A percentile compares a stretch with the other conserved stretches of the same genome.
Conservation (phyloP, 805 yeast genomes). For the Cyberlindnera veronae region DNA sequence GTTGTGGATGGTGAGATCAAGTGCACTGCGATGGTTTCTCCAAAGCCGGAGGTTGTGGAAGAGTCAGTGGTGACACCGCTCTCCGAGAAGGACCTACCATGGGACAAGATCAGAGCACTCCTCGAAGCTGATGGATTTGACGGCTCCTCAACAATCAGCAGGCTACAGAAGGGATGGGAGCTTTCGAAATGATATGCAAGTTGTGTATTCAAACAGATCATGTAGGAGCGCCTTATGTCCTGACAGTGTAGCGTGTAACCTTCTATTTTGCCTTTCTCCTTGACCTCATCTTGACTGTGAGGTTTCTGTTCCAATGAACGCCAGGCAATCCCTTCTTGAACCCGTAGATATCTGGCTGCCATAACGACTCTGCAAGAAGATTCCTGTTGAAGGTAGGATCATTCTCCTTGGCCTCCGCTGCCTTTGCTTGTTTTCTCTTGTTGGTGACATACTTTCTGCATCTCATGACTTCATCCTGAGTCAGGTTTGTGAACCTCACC, state of each 20-base stretch:
- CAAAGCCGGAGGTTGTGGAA: background rate
- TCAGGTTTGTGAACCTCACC: conserved; percentile 66
- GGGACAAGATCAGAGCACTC: conserved; percentile 40
- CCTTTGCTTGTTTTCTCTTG: conserved; percentile 38
- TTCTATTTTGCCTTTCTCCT: conserved; percentile 25
- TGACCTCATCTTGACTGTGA: conserved; percentile 51
- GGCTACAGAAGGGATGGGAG: conserved; percentile 40
- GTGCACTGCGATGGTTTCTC: conserved; percentile 40
- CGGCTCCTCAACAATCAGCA: conserved; percentile 28
- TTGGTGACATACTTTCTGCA: conserved; percentile 76
- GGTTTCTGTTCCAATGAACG: conserved; percentile 60
- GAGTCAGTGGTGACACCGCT: background rate
- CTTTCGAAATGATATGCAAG: conserved; percentile 26
- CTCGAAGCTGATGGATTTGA: conserved; percentile 35
- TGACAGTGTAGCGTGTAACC: background rate
- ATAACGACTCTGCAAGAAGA: conserved; percentile 29
- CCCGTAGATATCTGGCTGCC: conserved; percentile 40
- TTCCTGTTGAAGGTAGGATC: conserved; percentile 28
- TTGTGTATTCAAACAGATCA: no score
- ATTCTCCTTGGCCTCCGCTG: conserved; percentile 19
- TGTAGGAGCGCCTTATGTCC: no score
- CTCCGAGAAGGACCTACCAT: conserved; percentile 32
- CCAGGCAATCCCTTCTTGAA: conserved; percentile 43
- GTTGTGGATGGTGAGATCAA: conserved; percentile 29
- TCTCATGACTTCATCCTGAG: conserved; percentile 77